A percentile compares a stretch with the other conserved stretches of the same genome.
These are phyloP conservation scores for Eimeria zaria DNA, from an alignment of 169 alveolate species.

Conservation along the genomic window DNA sequence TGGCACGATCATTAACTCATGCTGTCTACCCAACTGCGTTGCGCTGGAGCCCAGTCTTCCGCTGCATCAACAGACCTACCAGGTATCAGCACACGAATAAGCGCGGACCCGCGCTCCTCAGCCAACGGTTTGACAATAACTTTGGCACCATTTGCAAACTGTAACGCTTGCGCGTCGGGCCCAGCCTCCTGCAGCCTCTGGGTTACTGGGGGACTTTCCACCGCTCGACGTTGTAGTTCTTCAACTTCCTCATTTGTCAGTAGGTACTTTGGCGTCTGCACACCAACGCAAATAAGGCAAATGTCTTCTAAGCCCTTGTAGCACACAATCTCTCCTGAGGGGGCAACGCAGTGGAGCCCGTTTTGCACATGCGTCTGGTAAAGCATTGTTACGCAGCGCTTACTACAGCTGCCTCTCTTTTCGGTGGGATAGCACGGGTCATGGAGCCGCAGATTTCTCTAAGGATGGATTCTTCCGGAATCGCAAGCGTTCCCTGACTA, in stretches of 20 bases:
- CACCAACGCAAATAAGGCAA: not conserved
- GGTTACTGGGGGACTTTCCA: not conserved
- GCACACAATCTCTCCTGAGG: not conserved
- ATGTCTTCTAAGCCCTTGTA: not conserved
- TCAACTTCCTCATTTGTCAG: constrained; percentile 10
- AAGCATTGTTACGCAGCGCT: not conserved
- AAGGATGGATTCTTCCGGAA: constrained; percentile 48
- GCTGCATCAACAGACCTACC: constrained; percentile 22
- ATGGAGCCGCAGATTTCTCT: constrained; percentile 47
- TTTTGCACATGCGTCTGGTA: not conserved
- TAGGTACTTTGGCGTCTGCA: constrained; percentile 55
- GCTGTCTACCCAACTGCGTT: not conserved
- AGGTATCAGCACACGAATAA: constrained; percentile 74
- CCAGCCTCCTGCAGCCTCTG: constrained; percentile 58
- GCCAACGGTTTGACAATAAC: constrained; percentile 55
- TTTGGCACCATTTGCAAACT: constrained; percentile 65
- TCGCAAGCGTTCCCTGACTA: not conserved
- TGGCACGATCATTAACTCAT: not conserved
- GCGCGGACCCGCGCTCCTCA: constrained; percentile 78
- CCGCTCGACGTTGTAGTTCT: constrained; percentile 10
- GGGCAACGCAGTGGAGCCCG: not conserved
- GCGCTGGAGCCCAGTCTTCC: not conserved
- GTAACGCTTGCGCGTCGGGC: constrained; percentile 33
- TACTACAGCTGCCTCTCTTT: constrained; percentile 13
- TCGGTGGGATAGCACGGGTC: constrained; percentile 15